Conservation (phyloP, 495 filamentous ascomycete genomes). For the Cenococcum geophilum region DNA sequence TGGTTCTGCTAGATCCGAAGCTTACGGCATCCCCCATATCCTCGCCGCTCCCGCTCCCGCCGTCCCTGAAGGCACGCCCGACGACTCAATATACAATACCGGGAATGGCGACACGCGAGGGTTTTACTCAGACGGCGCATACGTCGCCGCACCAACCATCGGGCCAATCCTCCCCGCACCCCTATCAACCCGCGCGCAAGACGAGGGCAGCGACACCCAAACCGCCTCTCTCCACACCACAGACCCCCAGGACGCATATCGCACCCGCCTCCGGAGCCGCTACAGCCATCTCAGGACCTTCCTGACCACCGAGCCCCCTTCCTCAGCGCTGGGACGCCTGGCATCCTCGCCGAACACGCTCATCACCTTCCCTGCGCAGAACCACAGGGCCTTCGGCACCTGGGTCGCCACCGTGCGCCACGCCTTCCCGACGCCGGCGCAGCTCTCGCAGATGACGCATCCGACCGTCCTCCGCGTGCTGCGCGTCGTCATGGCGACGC, state of each 20-base stretch:
- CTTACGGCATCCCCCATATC: slow-evolving; percentile 16
- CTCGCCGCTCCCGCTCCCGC: slow-evolving; percentile 11
- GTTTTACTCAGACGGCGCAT: slow-evolving; percentile 67
- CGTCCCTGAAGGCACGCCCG: slow-evolving; percentile 13
- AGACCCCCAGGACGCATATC: slow-evolving; percentile 54
- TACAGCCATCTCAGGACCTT: slow-evolving; percentile 53
- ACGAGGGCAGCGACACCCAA: slow-evolving; percentile 17
- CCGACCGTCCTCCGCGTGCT: slow-evolving; percentile 53
- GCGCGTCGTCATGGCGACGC: slow-evolving; percentile 36
- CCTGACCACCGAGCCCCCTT: background rate
- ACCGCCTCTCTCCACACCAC: slow-evolving; percentile 12
- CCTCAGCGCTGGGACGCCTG: background rate
- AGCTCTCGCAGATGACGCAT: slow-evolving; percentile 64
- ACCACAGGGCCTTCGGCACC: slow-evolving; percentile 43
- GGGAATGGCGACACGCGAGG: slow-evolving; percentile 48
- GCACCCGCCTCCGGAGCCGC: slow-evolving; percentile 53
- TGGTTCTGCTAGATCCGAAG: slow-evolving; percentile 15
- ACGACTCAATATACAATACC: slow-evolving; percentile 28
- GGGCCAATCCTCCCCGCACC: slow-evolving; percentile 16
- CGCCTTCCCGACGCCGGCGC: slow-evolving; percentile 58
- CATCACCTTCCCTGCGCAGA: slow-evolving; percentile 38
- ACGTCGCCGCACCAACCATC: slow-evolving; percentile 48
- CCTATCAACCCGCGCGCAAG: slow-evolving; percentile 9
- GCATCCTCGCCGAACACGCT: background rate
- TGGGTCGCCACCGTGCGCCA: slow-evolving; percentile 48